phyloP scores from a whole-genome alignment of 2,329 filamentous ascomycete species.

The Pseudogymnoascus sp. region DNA sequence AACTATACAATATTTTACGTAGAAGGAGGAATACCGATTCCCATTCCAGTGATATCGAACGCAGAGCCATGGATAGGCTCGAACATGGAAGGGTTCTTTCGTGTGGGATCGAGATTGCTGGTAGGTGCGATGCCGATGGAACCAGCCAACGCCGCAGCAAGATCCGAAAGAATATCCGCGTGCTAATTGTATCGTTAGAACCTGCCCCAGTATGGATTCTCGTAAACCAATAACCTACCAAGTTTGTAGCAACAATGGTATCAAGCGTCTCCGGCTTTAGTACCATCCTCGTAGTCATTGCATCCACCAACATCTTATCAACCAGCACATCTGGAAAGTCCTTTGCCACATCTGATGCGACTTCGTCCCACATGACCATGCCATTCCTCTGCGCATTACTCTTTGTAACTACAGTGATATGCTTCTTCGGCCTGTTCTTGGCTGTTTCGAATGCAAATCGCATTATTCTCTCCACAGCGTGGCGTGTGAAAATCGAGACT shows the following conservation, averaged over 20 bases:
- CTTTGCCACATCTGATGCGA: conserved; percentile 46
- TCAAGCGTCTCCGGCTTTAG: conserved; percentile 51
- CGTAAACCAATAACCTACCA: not conserved
- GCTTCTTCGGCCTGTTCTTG: conserved; percentile 45
- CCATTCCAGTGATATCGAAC: conserved; percentile 12
- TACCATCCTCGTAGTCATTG: conserved; percentile 46
- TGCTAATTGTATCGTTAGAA: conserved; percentile 31
- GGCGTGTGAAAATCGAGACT: conserved; percentile 55
- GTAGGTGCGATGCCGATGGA: conserved; percentile 68
- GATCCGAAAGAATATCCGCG: conserved; percentile 63
- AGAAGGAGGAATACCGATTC: not conserved
- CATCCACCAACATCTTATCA: conserved; percentile 60
- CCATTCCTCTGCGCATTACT: conserved; percentile 60
- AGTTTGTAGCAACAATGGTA: conserved; percentile 57
- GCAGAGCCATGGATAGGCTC: conserved; percentile 56
- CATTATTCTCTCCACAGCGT: conserved; percentile 53
- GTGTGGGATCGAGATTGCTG: conserved; percentile 56
- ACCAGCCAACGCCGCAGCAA: conserved; percentile 63
- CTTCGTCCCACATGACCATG: conserved; percentile 63
- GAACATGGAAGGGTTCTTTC: conserved; percentile 51
- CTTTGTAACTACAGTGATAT: conserved; percentile 58
- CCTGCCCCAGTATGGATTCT: not conserved
- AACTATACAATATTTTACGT: not conserved
- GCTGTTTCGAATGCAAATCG: conserved; percentile 56
- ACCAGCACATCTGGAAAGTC: conserved; percentile 54